These are phyloP conservation scores for Blumeria hordei DNA, from an alignment of 2,329 filamentous ascomycete genomes.

Conservation along the genomic window DNA sequence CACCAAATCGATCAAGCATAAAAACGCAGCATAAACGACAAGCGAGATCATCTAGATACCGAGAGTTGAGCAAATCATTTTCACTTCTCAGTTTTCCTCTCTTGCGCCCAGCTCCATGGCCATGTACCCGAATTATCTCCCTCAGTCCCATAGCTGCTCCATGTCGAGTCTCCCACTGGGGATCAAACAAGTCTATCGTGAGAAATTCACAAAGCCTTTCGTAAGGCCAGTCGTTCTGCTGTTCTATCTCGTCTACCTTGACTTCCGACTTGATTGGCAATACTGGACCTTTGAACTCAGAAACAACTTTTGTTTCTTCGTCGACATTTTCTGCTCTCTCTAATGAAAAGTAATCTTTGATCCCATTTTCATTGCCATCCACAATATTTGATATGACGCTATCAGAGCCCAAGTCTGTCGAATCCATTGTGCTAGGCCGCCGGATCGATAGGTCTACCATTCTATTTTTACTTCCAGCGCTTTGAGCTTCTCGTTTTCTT, in stretches of 20 bases:
- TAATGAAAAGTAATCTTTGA: constrained; percentile 72
- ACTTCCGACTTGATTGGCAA: constrained; percentile 69
- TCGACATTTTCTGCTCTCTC: constrained; percentile 57
- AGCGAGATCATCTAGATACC: constrained; percentile 85
- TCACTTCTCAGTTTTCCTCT: constrained; percentile 44
- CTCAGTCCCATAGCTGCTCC: constrained; percentile 87
- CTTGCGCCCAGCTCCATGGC: constrained; percentile 59
- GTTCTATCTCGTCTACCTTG: constrained; percentile 49
- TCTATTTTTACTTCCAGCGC: constrained; percentile 69
- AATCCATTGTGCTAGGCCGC: constrained; percentile 13
- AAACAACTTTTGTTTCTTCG: constrained; percentile 77
- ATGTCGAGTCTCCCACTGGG: constrained; percentile 85
- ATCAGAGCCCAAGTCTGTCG: constrained; percentile 7
- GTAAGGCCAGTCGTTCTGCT: constrained; percentile 79
- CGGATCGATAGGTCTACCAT: constrained; percentile 68
- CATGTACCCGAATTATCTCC: constrained; percentile 81
- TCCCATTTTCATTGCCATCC: constrained; percentile 31
- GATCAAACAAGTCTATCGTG: constrained; percentile 78
- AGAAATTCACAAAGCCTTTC: constrained; percentile 86
- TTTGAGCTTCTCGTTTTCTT: constrained; percentile 69
- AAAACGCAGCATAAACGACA: constrained; percentile 86
- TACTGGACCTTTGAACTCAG: constrained; percentile 75
- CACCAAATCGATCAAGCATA: constrained; percentile 91
- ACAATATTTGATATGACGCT: constrained; percentile 30
- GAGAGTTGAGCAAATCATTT: constrained; percentile 58